Base-by-base conservation (phyloP, 192 early-diverging fungal genomes). In the Pilaira anomala region DNA sequence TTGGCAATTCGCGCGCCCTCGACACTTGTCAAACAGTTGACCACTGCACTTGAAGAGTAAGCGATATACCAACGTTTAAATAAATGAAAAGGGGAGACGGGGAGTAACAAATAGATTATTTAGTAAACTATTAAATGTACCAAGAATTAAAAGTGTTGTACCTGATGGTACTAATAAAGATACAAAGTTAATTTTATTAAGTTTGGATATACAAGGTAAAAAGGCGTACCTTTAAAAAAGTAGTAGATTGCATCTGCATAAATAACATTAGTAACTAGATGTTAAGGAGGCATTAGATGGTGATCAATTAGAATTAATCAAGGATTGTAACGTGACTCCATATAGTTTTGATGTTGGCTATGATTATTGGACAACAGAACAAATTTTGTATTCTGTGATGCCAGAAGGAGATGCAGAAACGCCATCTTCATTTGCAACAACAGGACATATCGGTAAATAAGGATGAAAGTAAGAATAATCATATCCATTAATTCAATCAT, bases 371-470 rank as follows among this genome's bases (percentile, higher is more conserved):
- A 85, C 86, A 1, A 84, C 89, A 33, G 90, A 61, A 12, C 59
- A 60, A 18, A 48, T 59, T 14, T 21, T 67, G 3, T 40, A 54
- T 9, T 33, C 63, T 39, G 29, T 65, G 3, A 56, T 65, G 39
- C 50, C 62, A 0, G 49, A 60, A 18, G 33, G 39, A 24, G 62
- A 68, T n/a, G 68, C 68, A 39, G 91, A 97, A 56, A 85, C 91
- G 3, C 95, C 94, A 6, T 86, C 91, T 16, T 86, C 94, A 3
- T 95, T 89, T 67, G 92, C 93, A 39, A 79, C 85, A 21, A 85
- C 91, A 54, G 93, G 93, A 4, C 96, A 99, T 74, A 98, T 99
- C 66, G 95, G 88, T 88, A 76, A n/a, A n/a, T n/a, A n/a, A n/a
- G n/a, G n/a, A n/a, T n/a, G n/a, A n/a, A n/a, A n/a, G n/a, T n/a